Conservation (phyloP, 2,329 filamentous ascomycete species). For the Xylariaceae sp. region DNA sequence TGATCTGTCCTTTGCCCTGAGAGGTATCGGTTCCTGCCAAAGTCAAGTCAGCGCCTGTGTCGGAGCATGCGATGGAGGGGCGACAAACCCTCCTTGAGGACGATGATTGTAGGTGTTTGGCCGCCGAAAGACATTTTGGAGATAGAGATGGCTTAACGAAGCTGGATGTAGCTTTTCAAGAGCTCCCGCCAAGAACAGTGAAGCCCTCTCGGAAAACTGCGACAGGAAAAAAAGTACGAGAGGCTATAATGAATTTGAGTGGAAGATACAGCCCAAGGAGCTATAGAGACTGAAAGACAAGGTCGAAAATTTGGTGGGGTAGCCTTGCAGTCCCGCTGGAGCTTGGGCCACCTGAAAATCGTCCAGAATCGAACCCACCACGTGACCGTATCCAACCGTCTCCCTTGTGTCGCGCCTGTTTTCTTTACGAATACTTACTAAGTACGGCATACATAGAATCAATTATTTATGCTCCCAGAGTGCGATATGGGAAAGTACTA, state of each 20-base stretch:
- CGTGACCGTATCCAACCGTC: not conserved
- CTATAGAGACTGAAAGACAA: not conserved
- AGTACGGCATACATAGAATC: too few species aligned
- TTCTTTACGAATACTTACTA: too few species aligned
- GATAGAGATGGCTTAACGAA: not conserved
- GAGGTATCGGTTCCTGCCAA: conserved; percentile 88
- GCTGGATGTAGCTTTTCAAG: not conserved
- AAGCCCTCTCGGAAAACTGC: not conserved
- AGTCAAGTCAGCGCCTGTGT: conserved; percentile 13
- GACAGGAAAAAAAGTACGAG: not conserved
- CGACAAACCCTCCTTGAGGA: conserved; percentile 89
- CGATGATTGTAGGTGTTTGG: conserved; percentile 96
- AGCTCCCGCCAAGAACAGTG: not conserved
- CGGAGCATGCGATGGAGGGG: conserved; percentile 32
- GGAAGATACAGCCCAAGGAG: not conserved
- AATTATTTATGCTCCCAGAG: too few species aligned
- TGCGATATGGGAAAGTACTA: too few species aligned
- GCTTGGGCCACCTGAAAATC: not conserved
- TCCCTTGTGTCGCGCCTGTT: too few species aligned
- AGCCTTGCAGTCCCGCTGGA: not conserved
- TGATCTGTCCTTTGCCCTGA: conserved; percentile 93
- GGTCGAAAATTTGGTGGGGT: not conserved
- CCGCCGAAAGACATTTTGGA: conserved; percentile 89
- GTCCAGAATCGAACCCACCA: not conserved
- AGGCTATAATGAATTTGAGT: not conserved